phyloP scores from a whole-genome alignment of 139 green algal species.

The Spirogloea muscicola region DNA sequence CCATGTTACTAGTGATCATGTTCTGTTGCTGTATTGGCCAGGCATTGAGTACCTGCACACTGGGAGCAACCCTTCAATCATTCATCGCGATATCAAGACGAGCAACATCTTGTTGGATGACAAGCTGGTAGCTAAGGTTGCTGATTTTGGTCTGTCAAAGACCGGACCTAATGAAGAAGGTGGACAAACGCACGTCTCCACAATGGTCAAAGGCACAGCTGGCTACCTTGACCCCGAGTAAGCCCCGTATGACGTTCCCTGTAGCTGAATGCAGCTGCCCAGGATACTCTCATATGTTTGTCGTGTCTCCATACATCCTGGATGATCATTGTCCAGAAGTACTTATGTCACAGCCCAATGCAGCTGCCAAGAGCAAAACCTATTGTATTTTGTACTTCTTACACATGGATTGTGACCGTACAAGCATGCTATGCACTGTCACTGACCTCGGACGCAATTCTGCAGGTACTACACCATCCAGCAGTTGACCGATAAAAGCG shows the following conservation, averaged over 20 bases:
- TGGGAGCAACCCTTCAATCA: conserved; percentile 18
- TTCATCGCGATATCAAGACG: conserved; percentile 40
- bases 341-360: not conserved
- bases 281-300: not conserved
- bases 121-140: conserved; percentile 33
- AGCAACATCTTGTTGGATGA: conserved; percentile 39
- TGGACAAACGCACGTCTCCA: not conserved
- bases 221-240: conserved; percentile 37
- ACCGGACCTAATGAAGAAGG: not conserved
- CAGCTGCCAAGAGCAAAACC: not conserved
- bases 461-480: not conserved
- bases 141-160: conserved; percentile 37
- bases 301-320: not conserved
- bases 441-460: not conserved
- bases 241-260: not conserved
- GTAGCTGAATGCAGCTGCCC: not conserved
- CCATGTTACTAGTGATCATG: not conserved
- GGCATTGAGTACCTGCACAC: conserved; percentile 38
- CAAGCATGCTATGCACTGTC: not conserved
- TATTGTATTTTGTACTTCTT: not conserved
- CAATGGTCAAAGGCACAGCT: conserved; percentile 17
- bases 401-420: not conserved
- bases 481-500: conserved; percentile 28
- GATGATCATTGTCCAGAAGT: not conserved
- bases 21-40: not conserved